Evolutionary conservation across 192 early-diverging fungal genomes (phyloP), one percentile per base, ranked within the genome.

Genomic region (Umbelopsis sp.): DNA sequence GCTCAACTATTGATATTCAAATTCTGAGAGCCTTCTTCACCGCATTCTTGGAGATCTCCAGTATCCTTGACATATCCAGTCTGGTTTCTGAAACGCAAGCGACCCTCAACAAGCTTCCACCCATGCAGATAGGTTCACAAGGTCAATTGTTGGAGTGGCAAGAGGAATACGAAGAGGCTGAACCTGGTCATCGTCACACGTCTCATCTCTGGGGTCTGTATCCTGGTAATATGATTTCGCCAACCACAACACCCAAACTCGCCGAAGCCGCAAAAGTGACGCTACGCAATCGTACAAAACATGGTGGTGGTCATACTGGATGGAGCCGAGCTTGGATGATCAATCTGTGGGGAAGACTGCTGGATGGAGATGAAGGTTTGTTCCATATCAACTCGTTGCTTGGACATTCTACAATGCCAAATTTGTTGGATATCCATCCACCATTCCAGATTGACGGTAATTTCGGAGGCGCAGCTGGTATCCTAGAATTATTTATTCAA

Each of bases 401-500:
- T 16, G 56, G 22, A 26, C 56, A 62, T 6, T 62, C 56, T 4
- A 62, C 56, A 7, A 29, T 62, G 56, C 29, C 26, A 14, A 62
- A 62, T 17, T 6, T 62, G 17, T 26, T 62, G 56, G 56, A 62
- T 24, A 62, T 34, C 22, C 56, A 62, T 17, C 56, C 56, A 6
- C 56, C 56, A 24, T 62, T 62, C 56, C 56, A 62, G 56, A 62
- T 62, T 22, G 56, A 62, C 26, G 56, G 56, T 36, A 62, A 62
- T 26, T 62, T 62, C 56, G 56, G 56, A 14, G 56, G 26, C 34
- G 34, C 56, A 10, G 56, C 56, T 4, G 56, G 56, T 22, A 62
- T 62, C 34, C 12, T 36, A 0, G 56, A 62, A 62, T 10, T 62
- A 1, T 62, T 62, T 11, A 11, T 62, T 16, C 56, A 62, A 29